Evolutionary conservation across 352 stramenopile genomes (phyloP), one percentile per base, ranked within the genome.

Genomic region (Phytophthora cactorum): DNA sequence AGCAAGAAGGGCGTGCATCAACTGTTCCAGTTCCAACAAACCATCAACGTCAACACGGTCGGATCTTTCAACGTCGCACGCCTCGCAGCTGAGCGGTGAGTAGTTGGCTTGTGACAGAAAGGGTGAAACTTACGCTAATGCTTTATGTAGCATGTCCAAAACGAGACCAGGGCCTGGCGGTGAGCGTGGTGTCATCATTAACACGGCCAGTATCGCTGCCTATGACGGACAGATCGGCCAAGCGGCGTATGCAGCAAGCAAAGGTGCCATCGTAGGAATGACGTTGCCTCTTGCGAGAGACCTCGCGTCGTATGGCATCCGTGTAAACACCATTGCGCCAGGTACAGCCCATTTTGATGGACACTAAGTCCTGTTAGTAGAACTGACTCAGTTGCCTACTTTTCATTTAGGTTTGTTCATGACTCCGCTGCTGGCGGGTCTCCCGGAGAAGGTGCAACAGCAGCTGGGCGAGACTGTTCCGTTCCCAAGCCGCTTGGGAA

Each of bases 161-260:
- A 86, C 68, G 12, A 59, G 71, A 53, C 73, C 80, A 5, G 74
- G 88, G 52, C 57, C 78, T 64, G 87, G 96, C 61, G 95, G 93
- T 8, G 84, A 98, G 55, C 85, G 96, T 28, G 97, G 97, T 15
- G 90, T 98, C 51, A 99, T 99, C 63, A 98, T 99, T 67, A 99
- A 99, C 81, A 99, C 97, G 10, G 97, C 97, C 11, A 98, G 90
- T 70, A 98, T 99, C 53, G 97, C 98, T 49, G 98, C 97, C 1
- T 99, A 97, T 73, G 97, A 99, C 22, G 98, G 98, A 38, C 96
- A 99, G 81, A 92, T 98, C 51, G 97, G 97, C 3, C 97, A 99
- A 84, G 94, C 89, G 25, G 97, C 97, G 8, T 99, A 99, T 76
- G 88, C 97, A 46, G 92, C 97, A 10, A 98, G 89, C 71, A 99